phyloP scores from a whole-genome alignment of 2,329 filamentous ascomycete species.

The Colletotrichum cuscutae region DNA sequence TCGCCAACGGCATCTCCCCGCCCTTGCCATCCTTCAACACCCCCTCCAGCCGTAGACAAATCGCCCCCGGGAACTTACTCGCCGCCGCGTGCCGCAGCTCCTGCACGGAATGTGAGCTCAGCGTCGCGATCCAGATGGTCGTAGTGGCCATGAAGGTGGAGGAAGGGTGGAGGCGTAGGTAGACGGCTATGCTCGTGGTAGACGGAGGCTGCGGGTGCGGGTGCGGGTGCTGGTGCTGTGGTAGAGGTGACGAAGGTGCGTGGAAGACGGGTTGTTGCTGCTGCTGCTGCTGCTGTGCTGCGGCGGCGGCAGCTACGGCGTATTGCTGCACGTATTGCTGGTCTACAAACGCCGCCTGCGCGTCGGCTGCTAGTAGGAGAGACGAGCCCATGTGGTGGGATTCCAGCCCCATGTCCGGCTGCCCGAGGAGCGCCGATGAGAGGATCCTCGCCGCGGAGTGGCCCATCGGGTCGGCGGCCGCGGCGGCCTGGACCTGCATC shows the following conservation, averaged over 20 bases:
- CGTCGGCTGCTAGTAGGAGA: conserved; percentile 50
- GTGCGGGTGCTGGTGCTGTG: too few species aligned
- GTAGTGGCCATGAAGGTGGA: conserved; percentile 63
- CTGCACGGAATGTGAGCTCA: conserved; percentile 66
- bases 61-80: conserved; percentile 68
- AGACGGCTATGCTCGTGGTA: conserved; percentile 63
- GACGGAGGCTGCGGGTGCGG: not conserved
- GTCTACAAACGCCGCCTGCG: conserved; percentile 48
- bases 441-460: conserved; percentile 24
- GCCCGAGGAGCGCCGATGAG: conserved; percentile 23
- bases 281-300: conserved; percentile 4
- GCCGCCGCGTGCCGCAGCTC: conserved; percentile 72
- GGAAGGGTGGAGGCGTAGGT: conserved; percentile 75
- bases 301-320: conserved; percentile 31
- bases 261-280: conserved; percentile 39
- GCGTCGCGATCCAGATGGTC: conserved; percentile 74
- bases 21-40: conserved; percentile 69
- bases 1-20: conserved; percentile 70
- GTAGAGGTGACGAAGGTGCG: conserved; percentile 21
- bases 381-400: conserved; percentile 49
- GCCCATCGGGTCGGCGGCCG: conserved; percentile 9
- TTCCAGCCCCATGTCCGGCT: conserved; percentile 42
- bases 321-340: conserved; percentile 46
- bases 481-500: conserved; percentile 26
- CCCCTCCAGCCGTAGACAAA: conserved; percentile 72